phyloP scores from a whole-genome alignment of 2,329 filamentous ascomycete genomes.

The Teratosphaeria pseudoeucalypti region DNA sequence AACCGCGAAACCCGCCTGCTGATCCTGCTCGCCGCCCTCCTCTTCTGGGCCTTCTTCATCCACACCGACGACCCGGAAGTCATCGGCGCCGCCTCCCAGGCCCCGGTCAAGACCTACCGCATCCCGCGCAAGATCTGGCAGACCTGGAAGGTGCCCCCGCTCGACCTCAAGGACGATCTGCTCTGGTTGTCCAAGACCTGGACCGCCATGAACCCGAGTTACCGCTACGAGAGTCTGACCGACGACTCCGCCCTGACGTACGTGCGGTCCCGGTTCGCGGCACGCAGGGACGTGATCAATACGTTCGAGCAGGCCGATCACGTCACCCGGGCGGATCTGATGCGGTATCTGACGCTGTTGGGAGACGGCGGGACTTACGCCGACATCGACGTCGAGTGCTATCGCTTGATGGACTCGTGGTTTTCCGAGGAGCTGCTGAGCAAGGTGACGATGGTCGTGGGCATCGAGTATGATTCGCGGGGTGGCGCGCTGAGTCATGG shows the following conservation, averaged over 20 bases:
- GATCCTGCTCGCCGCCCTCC: not conserved
- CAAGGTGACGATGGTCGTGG: slow-evolving; percentile 6
- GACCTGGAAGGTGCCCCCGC: slow-evolving; percentile 3
- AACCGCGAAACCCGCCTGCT: not conserved
- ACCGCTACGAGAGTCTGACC: slow-evolving; percentile 9
- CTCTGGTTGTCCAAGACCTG: slow-evolving; percentile 4
- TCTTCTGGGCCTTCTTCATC: not conserved
- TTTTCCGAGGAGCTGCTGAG: slow-evolving; percentile 4
- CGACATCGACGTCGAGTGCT: slow-evolving; percentile 14
- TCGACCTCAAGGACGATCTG: slow-evolving; percentile 3
- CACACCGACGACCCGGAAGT: not conserved
- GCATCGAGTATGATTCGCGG: slow-evolving; percentile 11
- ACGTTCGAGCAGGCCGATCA: slow-evolving; percentile 5
- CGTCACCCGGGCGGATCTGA: slow-evolving; percentile 10
- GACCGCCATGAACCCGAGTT: slow-evolving; percentile 5
- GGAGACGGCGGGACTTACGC: slow-evolving; percentile 12
- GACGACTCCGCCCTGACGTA: slow-evolving; percentile 5
- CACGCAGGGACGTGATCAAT: slow-evolving; percentile 6
- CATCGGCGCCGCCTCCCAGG: not conserved
- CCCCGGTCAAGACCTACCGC: not conserved
- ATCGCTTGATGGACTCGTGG: slow-evolving; percentile 9
- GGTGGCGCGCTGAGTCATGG: not conserved
- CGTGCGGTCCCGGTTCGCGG: slow-evolving; percentile 4
- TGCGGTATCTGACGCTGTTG: slow-evolving; percentile 11
- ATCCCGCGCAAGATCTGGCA: slow-evolving; percentile 9